Base-by-base conservation (phyloP, 371 early-diverging fungal species). In the Mucor plumbeus region DNA sequence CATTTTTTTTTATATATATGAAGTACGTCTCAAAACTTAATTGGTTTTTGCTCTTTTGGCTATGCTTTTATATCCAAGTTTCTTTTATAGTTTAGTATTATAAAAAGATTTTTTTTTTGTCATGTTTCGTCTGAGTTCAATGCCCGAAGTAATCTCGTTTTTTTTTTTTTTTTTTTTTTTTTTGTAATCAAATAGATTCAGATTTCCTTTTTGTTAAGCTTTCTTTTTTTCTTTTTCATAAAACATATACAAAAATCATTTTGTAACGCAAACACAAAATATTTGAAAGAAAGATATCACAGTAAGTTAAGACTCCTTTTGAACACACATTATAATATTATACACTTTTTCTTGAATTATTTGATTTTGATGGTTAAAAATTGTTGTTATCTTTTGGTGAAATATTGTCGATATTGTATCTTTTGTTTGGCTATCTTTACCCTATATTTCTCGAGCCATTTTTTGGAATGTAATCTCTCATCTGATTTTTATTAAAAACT, bases 221-320 rank as follows among this genome's bases (percentile, higher is more conserved):
- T 57, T 44, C 15, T 64, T 43, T 64, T 41, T 55, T 31, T 63
- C 19, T 56, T 48, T 21, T 50, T 50, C 50, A 26, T 50, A 50
- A 6, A 8, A 17, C 44, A 44, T 44, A 44, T 44, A 44, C 44
- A 44, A 44, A 17, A n/a, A 2, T 7, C 0, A 17, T 44, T n/a
- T 44, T 44, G 44, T 44, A 44, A 44, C 44, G 44, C 44, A 44
- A 44, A 17, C 3, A 36, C 38, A 57, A 57, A 36, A 59, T 59
- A 34, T 26, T 58, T 47, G 9, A 53, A 26, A 53, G 31, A 53
- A 19, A 53, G 53, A 55, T 38, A 50, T 26, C 9, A 48, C 61
- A 48, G 61, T 61, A 61, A 61, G 61, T 61, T 66, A 47, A 58
- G 58, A 15, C 60, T 71, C 50, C 54, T 64, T 69, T 60, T 63